Evolutionary conservation across 1,284 basidiomycete species (phyloP), one percentile per base, ranked within the genome.

Genomic region (Fomitopsis palustris): DNA sequence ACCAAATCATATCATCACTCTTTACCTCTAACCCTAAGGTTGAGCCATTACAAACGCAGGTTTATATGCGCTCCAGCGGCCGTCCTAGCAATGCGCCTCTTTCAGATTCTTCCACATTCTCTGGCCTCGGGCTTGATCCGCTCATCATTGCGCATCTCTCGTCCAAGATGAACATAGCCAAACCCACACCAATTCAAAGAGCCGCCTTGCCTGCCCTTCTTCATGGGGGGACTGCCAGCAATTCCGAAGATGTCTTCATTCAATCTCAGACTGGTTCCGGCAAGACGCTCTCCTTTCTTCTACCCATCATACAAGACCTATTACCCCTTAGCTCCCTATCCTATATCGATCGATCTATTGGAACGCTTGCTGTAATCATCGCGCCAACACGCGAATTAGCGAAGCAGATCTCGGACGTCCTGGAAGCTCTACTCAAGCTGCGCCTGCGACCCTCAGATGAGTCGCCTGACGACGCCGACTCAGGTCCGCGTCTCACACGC

Each of bases 261-360:
- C 96, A 98, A 72, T 93, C 95, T 4, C 96, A 99, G 72, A 99
- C 97, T 0, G 97, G 97, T 61, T 98, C 96, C 0, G 97, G 97
- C 67, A 99, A 99, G 77, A 99, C 96, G 0, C 79, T 99, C 23
- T 86, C 96, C 3, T 99, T 93, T 76, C 84, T 99, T 17, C 84
- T 99, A 4, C 97, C 97, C 19, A 95, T 99, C 72, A 83, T 99
- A 41, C 95, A 99, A 67, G 93, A 96, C 70, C 86, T 97, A 43
- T 83, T 99, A 29, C 94, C 95, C 0, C 81, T 99, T 37, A 93
- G 94, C 57, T 84, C 87, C 17, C 81, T 87, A 21, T 95, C 93
- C 1, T 95, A 94, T 70, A 95, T 96, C 66, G 94, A 96, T 74
- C 83, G 88, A 51, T 83, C 81, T 0, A 84, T 92, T 58, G 97